These are phyloP conservation scores for Alloascoidea africana DNA, from an alignment of 805 yeast species.

Conservation along the genomic window DNA sequence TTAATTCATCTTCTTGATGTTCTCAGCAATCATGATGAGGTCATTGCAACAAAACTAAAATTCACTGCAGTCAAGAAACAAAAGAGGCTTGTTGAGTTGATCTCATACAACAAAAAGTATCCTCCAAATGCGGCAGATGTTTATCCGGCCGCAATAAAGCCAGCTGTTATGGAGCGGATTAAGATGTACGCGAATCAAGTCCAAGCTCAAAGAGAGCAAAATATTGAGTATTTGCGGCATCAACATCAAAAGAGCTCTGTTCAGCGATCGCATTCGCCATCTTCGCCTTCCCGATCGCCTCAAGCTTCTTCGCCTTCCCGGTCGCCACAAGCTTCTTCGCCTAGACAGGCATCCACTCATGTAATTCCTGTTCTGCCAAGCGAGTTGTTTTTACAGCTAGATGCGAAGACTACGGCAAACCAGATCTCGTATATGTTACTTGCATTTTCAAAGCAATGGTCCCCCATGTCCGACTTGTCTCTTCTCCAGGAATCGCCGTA, in stretches of 20 bases:
- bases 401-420: constrained; percentile 39
- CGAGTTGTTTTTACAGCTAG: constrained; percentile 37
- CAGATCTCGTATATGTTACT: constrained; percentile 57
- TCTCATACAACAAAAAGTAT: constrained; percentile 14
- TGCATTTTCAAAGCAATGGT: constrained; percentile 55
- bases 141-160: constrained; percentile 3
- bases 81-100: constrained; percentile 23
- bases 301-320: too few relatives aligned
- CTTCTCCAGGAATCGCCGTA: constrained; percentile 38
- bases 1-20: constrained; percentile 36
- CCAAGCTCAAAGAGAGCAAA: not conserved
- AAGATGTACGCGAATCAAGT: not conserved
- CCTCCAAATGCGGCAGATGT: constrained; percentile 13
- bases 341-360: not conserved
- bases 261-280: too few relatives aligned
- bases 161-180: not conserved
- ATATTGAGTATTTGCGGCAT: not conserved
- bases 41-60: constrained; percentile 37
- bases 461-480: constrained; percentile 66
- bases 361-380: constrained; percentile 12
- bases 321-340: not conserved
- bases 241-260: not conserved
- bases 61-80: constrained; percentile 36
- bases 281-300: too few relatives aligned
- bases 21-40: constrained; percentile 31